Conservation (phyloP, 345 rosid species). For the Trapa bicornis region DNA sequence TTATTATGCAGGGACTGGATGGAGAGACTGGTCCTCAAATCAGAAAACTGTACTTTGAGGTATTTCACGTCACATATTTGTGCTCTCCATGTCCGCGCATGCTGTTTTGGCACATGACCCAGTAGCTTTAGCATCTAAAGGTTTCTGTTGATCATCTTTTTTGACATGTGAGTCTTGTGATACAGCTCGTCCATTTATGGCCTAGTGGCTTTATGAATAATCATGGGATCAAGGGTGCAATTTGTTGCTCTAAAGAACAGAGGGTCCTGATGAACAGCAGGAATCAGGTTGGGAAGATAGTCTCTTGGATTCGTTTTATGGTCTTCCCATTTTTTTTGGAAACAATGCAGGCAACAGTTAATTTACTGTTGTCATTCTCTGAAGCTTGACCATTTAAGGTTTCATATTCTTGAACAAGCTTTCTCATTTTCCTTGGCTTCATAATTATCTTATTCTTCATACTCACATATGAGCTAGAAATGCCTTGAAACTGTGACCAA, state of each 20-base stretch:
- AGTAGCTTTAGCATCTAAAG: neutral
- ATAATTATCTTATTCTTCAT: too few species aligned
- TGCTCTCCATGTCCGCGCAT: neutral
- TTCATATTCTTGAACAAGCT: neutral
- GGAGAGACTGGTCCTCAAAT: conserved; percentile 73
- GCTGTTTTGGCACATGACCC: neutral
- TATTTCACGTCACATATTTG: conserved; percentile 16
- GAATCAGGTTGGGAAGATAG: conserved; percentile 24
- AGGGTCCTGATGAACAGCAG: conserved; percentile 28
- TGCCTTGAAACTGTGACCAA: too few species aligned
- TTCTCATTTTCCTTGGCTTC: neutral
- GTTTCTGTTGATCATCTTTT: conserved; percentile 11
- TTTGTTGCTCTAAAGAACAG: conserved; percentile 72
- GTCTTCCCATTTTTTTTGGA: neutral
- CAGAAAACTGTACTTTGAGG: conserved; percentile 81
- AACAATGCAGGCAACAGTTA: neutral
- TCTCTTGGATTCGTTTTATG: neutral
- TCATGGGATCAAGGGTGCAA: conserved; percentile 78
- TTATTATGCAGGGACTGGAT: conserved; percentile 57
- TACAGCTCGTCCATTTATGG: conserved; percentile 84
- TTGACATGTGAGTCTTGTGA: conserved; percentile 15
- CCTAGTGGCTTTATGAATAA: conserved; percentile 80
- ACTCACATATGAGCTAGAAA: too few species aligned
- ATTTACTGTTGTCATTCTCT: neutral
- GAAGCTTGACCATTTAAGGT: neutral